Base-by-base conservation (phyloP, 495 filamentous ascomycete genomes). In the Penicillium bovifimosum region DNA sequence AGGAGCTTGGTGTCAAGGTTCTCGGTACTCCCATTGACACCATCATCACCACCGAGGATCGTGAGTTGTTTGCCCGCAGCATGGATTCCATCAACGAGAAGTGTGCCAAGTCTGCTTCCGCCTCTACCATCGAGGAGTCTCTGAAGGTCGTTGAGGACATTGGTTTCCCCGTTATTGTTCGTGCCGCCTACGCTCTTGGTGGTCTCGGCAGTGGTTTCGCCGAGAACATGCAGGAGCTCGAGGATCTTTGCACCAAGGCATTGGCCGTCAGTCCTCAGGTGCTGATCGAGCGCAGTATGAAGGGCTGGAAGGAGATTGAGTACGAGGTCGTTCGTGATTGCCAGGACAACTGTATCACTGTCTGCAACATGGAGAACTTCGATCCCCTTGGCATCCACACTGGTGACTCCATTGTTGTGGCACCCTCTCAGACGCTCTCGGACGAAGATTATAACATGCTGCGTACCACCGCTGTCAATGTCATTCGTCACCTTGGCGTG, bases 361-460 rank as follows among this genome's bases (percentile, higher is more conserved):
- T 98, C 55, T 98, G 93, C 75, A 98, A 98, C 76, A 98, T 98
- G 93, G 93, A 98, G 73, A 98, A 98, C 70, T 97, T 98, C 58
- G 93, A 98, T 72, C 93, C 93, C 54, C 84, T 98, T 28, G 93
- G 93, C 62, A 96, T 97, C 50, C 93, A 98, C 64, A 98, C 93
- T 8, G 93, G 93, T 68, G 93, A 98, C 71, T 96, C 92, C 24
- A 98, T 98, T 62, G 93, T 98, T 49, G 93, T 98, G 17, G 95
- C 93, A 5, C 93, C 93, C 20, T 96, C 90, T 9, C 93, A 97
- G 70, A 98, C 93, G 0, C 81, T 98, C 27, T 93, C 91, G 9
- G 95, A 98, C 54, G 92, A 96, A 65, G 93, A 98, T 67, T 98
- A 98, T 73, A 96, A 96, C 73, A 98, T 98, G 93, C 81, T 98